phyloP scores from a whole-genome alignment of 2,329 filamentous ascomycete species.

The Aspergillus quadrilineatus region DNA sequence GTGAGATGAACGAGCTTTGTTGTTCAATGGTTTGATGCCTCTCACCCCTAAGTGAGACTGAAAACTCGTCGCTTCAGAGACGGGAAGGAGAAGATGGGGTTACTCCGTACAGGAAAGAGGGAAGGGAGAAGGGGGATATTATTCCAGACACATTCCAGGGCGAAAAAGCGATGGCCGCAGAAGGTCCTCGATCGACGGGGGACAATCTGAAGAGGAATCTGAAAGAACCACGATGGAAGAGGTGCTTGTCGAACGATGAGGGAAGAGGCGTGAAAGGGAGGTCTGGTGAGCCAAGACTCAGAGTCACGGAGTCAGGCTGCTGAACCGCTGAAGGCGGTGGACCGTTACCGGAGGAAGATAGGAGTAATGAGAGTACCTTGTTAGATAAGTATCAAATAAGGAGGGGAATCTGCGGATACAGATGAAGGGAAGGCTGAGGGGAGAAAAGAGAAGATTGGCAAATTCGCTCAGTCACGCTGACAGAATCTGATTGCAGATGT shows the following conservation, averaged over 20 bases:
- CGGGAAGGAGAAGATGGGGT: constrained; percentile 9
- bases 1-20: too few species aligned
- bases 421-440: not conserved
- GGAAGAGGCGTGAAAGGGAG: constrained; percentile 21
- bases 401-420: not conserved
- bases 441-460: constrained; percentile 1
- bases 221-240: not conserved
- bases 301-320: not conserved
- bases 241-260: constrained; percentile 19
- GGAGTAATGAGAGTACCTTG: constrained; percentile 2
- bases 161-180: constrained; percentile 1
- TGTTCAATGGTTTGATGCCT: constrained; percentile 9
- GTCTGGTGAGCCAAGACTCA: constrained; percentile 1
- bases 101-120: constrained; percentile 7
- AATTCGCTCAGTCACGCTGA: not conserved
- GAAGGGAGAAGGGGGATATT: not conserved
- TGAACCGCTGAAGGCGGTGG: constrained; percentile 13
- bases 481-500: not conserved
- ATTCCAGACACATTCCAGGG: not conserved
- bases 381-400: not conserved
- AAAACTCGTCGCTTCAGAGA: constrained; percentile 15
- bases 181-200: constrained; percentile 8
- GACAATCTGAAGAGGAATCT: constrained; percentile 6
- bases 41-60: constrained; percentile 18
- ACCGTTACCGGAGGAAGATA: not conserved